Base-by-base conservation (phyloP, 352 stramenopile species). In the Phytophthora pinifolia region DNA sequence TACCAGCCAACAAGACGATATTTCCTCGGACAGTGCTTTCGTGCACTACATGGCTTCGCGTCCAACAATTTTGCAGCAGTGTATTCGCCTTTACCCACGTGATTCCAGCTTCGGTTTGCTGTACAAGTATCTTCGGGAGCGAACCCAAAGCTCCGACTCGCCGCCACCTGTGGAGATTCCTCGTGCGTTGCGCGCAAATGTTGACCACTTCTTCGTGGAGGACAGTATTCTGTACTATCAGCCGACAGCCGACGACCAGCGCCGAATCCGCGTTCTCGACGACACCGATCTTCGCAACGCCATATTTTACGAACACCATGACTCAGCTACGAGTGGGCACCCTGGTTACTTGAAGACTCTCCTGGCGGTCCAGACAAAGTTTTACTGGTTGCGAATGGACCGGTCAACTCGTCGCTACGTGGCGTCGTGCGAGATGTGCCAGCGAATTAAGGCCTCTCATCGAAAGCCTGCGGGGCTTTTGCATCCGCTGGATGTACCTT, bases 381-480 rank as follows among this genome's bases (percentile, higher is more conserved):
- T 42, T 6, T 51, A 51, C 45, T 42, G 31, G 31, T 7, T 14
- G 17, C 8, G 32, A 0, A 51, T 51, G 45, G 17, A 41, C 33
- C n/a, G 17, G 1, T 10, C 45, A 1, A 36, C 22, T 4, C 17
- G 17, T 4, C 30, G 22, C 9, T 51, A 51, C 18, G 45, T 51
- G 0, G 15, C 30, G 8, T 51, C 45, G 9, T 51, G 31, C 20
- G 45, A 51, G 15, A 0, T 51, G 3, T 51, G 45, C 18, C 30
- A 43, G 27, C 17, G 45, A 10, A 51, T 42, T 15, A 42, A 51
- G 20, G 31, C 31, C 5, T 41, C 31, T 25, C 45, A 42, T 9
- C 17, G 22, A 9, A 42, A 42, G 7, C 9, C 32, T 2, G 45
- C 45, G 0, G 45, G 45, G 20, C 18, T 50, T 1, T 6, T 51